Evolutionary conservation across 108 stramenopile genomes (phyloP), one percentile per base, ranked within the genome.

Genomic region (Cylindrotheca fusiformis): DNA sequence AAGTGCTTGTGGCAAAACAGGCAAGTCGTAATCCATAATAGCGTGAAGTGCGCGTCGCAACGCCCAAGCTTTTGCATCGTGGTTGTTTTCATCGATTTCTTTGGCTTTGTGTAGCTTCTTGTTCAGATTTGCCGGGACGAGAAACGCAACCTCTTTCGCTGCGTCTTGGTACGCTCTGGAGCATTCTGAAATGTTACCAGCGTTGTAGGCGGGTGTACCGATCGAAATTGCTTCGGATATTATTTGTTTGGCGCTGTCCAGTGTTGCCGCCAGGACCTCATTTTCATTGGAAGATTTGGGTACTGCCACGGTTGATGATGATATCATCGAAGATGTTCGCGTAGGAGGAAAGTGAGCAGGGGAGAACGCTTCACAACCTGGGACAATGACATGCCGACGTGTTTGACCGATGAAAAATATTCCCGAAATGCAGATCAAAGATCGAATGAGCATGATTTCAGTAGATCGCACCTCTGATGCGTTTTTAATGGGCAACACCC

Each of bases 201-300:
- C 48, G 28, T 81, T 81, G 73, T 81, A 81, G 8, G 76, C 76
- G 28, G 80, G 76, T 52, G 80, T 76, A 17, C 80, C 80, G 1
- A 67, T 57, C 4, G 80, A 77, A 33, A 81, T 81, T 4, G 80
- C 80, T 10, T 67, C 49, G 29, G 52, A 18, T 23, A 67, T 57
- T 25, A 65, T 22, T 23, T 21, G 2, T 53, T 65, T 65, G 8
- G 52, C 64, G 30, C 20, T n/a, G 18, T 65, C 36, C 33, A 65
- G 31, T 4, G 4, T 59, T 41, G 6, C 36, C 36, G 6, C 36
- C 36, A 41, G 10, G 14, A 41, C 36, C 36, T 41, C 36, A 41
- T 41, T 14, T n/a, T n/a, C n/a, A n/a, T n/a, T n/a, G n/a, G n/a
- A n/a, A n/a, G n/a, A n/a, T n/a, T n/a, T n/a, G n/a, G n/a, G n/a